phyloP scores from a whole-genome alignment of 768 basidiomycete genomes.

The Suillus discolor region DNA sequence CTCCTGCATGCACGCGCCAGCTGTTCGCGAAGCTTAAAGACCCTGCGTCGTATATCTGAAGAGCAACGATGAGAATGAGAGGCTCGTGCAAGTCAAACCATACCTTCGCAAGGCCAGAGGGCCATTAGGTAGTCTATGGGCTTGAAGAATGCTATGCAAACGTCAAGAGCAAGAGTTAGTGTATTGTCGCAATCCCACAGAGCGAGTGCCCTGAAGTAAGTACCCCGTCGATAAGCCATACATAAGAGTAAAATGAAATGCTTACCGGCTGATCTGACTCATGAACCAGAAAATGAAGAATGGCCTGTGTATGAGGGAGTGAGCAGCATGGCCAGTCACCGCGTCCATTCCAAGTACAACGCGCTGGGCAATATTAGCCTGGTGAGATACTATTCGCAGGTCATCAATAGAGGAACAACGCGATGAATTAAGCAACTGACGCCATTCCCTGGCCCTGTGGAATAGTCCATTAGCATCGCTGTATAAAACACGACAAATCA shows the following conservation, averaged over 20 bases:
- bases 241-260: conserved; percentile 8
- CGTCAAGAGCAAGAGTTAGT: conserved; percentile 60
- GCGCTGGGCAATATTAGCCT: conserved; percentile 58
- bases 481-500: conserved; percentile 5
- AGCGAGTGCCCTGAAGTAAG: conserved; percentile 46
- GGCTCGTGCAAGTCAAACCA: conserved; percentile 18
- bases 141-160: conserved; percentile 60
- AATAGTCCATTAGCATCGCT: conserved; percentile 50
- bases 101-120: conserved; percentile 68
- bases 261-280: conserved; percentile 63
- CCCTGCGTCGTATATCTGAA: conserved; percentile 54
- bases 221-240: neutral
- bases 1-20: conserved; percentile 48
- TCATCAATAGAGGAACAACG: conserved; percentile 9
- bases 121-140: conserved; percentile 63
- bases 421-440: conserved; percentile 43
- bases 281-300: conserved; percentile 79
- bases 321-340: conserved; percentile 53
- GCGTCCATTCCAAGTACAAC: conserved; percentile 60
- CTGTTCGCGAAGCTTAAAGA: conserved; percentile 47
- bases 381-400: conserved; percentile 49
- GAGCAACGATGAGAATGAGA: conserved; percentile 12
- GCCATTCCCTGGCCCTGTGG: conserved; percentile 69
- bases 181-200: conserved; percentile 65
- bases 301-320: conserved; percentile 57